Conservation (phyloP, 371 early-diverging fungal species). For the Saksenaea vasiformis region DNA sequence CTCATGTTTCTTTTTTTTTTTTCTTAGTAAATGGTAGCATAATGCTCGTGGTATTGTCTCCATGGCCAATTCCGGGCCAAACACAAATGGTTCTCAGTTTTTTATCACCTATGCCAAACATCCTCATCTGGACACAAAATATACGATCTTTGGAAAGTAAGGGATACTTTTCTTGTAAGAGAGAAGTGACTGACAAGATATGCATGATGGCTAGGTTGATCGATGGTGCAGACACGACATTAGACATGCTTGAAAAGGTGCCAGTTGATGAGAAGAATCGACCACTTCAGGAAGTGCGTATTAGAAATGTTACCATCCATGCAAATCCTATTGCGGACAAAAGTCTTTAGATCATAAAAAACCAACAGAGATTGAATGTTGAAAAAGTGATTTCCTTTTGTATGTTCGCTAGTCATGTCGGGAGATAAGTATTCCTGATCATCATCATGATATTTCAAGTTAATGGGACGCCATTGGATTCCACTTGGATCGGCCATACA, state of each 20-base stretch:
- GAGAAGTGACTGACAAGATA: background rate
- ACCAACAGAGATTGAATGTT: background rate
- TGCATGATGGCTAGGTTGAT: constrained; percentile 68
- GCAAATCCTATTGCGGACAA: constrained; percentile 95
- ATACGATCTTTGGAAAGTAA: constrained; percentile 94
- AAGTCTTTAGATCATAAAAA: constrained; percentile 3
- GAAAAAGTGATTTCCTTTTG: no score
- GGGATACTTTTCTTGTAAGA: constrained; percentile 17
- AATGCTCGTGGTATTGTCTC: constrained; percentile 85
- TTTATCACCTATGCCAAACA: constrained; percentile 89
- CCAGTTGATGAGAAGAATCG: constrained; percentile 85
- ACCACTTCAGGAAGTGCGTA: constrained; percentile 81
- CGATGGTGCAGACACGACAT: constrained; percentile 83
- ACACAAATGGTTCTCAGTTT: constrained; percentile 91
- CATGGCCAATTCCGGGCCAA: constrained; percentile 95
- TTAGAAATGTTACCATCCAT: constrained; percentile 84
- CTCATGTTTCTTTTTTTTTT: background rate
- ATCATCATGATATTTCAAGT: no score
- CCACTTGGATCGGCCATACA: no score
- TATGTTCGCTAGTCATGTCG: no score
- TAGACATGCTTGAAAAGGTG: constrained; percentile 86
- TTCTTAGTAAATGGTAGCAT: constrained; percentile 56
- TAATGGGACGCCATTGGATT: no score
- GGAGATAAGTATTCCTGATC: background rate
- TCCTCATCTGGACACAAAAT: constrained; percentile 86